Conservation (phyloP, 2,329 filamentous ascomycete genomes). For the Whalleya microplaca region DNA sequence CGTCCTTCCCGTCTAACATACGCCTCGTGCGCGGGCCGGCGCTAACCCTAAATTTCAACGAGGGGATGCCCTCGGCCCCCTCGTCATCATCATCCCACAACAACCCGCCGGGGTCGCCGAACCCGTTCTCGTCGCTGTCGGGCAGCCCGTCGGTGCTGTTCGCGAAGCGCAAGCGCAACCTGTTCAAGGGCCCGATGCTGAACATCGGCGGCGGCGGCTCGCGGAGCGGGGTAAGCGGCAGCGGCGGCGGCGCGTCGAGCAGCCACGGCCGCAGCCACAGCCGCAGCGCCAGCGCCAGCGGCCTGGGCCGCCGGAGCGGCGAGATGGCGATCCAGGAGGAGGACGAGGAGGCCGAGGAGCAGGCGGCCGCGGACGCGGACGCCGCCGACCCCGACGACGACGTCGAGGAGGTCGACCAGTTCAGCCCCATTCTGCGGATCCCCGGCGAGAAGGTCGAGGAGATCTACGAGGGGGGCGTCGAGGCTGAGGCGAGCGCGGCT, state of each 20-base stretch:
- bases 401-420: slow-evolving; percentile 40
- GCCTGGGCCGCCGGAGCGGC: slow-evolving; percentile 68
- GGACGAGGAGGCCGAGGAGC: slow-evolving; percentile 54
- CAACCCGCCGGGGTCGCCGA: slow-evolving; percentile 57
- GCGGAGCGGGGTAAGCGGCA: no score
- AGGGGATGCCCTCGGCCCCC: slow-evolving; percentile 55
- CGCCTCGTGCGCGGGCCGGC: slow-evolving; percentile 72
- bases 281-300: slow-evolving; percentile 64
- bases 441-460: slow-evolving; percentile 40
- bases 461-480: slow-evolving; percentile 36
- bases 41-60: slow-evolving; percentile 59
- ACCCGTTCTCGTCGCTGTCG: slow-evolving; percentile 59
- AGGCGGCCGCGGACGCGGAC: slow-evolving; percentile 15
- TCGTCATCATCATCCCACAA: no score
- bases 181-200: slow-evolving; percentile 81
- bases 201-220: slow-evolving; percentile 48
- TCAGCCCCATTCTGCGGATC: slow-evolving; percentile 35
- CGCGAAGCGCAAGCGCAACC: slow-evolving; percentile 77
- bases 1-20: slow-evolving; percentile 81
- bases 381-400: slow-evolving; percentile 32
- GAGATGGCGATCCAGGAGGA: slow-evolving; percentile 76
- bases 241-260: neutral
- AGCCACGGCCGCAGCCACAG: slow-evolving; percentile 39
- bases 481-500: slow-evolving; percentile 3
- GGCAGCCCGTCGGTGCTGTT: slow-evolving; percentile 66